Percentiles rank a stretch among this genome's conserved stretches.
These are phyloP conservation scores for Ascoidea asiatica DNA, from an alignment of 805 yeast genomes.

Conservation along the genomic window DNA sequence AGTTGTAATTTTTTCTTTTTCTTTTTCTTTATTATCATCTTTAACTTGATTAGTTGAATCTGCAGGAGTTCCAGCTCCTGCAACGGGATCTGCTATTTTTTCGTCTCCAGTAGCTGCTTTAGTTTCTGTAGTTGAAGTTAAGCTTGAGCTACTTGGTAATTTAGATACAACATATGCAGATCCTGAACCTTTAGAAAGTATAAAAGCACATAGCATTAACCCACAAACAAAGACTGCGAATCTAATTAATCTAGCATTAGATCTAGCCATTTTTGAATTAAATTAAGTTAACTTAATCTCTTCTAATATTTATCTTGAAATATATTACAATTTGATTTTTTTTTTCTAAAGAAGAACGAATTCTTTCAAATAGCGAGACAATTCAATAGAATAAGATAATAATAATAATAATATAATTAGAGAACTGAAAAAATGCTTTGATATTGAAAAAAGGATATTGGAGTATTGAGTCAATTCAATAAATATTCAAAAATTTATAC, in stretches of 20 bases:
- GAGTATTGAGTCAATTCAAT: too few species aligned
- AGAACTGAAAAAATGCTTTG: not conserved
- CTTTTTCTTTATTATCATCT: not conserved
- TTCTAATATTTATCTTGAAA: not conserved
- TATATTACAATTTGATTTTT: not conserved
- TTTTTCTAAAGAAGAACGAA: not conserved
- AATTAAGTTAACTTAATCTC: too few species aligned
- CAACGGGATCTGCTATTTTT: not conserved
- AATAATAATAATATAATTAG: too few species aligned
- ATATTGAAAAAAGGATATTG: too few species aligned
- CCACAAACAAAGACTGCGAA: constrained; percentile 33
- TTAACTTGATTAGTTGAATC: not conserved
- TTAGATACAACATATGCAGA: constrained; percentile 15
- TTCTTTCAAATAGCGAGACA: not conserved
- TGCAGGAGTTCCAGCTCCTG: not conserved
- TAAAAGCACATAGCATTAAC: constrained; percentile 31
- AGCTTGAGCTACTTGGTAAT: not conserved
- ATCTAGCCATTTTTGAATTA: constrained; percentile 22
- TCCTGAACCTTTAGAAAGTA: constrained; percentile 32
- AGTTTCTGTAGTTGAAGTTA: too few species aligned
- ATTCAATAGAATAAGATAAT: too few species aligned
- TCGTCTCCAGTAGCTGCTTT: not conserved
- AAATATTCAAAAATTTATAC: too few species aligned
- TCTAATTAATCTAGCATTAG: constrained; percentile 33
- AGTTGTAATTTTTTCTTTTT: not conserved